Base-by-base conservation (phyloP, 2,329 filamentous ascomycete species). In the Ascochyta lentis region DNA sequence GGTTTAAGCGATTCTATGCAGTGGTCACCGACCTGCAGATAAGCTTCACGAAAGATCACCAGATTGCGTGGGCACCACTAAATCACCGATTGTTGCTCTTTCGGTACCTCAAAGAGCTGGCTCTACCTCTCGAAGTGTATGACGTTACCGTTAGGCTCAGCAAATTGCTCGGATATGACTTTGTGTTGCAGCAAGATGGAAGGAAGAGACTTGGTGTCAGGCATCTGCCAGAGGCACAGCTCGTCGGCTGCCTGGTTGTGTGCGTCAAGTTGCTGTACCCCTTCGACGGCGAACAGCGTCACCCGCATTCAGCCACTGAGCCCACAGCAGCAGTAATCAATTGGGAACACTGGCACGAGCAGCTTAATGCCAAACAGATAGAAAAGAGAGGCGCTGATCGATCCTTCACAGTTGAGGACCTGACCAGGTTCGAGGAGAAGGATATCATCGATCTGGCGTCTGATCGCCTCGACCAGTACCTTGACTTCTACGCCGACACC, bases 251-350 rank as follows among this genome's bases (percentile, higher is more conserved):
- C 3, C 74, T 96, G 3, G 79, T 96, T 2, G 81, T 96, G 13
- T 86, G 89, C 4, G 86, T 89, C 3, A 97, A 97, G 66, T 74
- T 96, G 2, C 80, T 89, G 19, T 92, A 91, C 65, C 91, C 94
- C 0, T 86, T 96, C 40, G 86, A 91, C 66, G 78, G 79, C 22
- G 67, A 81, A 12, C 73, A 79, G 48, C 79, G 87, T 38, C 78
- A 80, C 62, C 83, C 82, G 7, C 74, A 69, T 33, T 80, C 79
- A 16, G 61, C 77, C 13, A 76, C 78, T 9, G 88, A 91, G 54
- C 83, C 86, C 1, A 80, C 85, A 13, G 79, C 79, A 3, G 75
- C 87, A n/a, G 74, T 76, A 19, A 79, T 97, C 51, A 79, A 94
- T 69, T 98, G 94, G 94, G 60, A 75, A 0, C 76, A 75, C 27